Conservation (phyloP, 2,329 filamentous ascomycete genomes). For the Rosellinia necatrix region DNA sequence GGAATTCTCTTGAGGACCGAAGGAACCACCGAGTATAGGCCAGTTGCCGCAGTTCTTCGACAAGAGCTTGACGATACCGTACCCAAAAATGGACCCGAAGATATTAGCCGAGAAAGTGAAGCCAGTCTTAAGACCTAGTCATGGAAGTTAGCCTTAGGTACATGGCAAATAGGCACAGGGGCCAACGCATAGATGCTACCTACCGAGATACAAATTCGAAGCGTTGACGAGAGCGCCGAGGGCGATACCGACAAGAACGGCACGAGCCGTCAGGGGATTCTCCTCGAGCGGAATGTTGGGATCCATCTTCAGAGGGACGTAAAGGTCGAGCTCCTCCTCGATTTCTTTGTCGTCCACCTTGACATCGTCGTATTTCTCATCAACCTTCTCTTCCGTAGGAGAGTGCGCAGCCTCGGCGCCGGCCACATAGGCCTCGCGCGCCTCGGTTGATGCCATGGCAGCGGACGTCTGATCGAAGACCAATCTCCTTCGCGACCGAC, state of each 20-base stretch:
- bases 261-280: conserved; percentile 56
- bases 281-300: conserved; percentile 39
- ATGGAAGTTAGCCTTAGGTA: conserved; percentile 10
- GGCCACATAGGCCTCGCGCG: conserved; percentile 29
- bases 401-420: conserved; percentile 25
- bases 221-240: conserved; percentile 61
- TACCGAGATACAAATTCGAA: conserved; percentile 62
- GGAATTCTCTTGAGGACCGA: conserved; percentile 63
- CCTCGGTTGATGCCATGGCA: conserved; percentile 35
- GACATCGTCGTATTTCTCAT: conserved; percentile 31
- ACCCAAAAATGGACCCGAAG: conserved; percentile 59
- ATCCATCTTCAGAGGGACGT: conserved; percentile 46
- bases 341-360: conserved; percentile 38
- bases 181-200: conserved; percentile 37
- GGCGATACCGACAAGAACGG: conserved; percentile 55
- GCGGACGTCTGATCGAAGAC: conserved; percentile 28
- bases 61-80: conserved; percentile 57
- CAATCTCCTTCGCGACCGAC: conserved; percentile 24
- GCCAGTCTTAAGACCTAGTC: conserved; percentile 50
- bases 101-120: conserved; percentile 52
- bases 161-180: background rate
- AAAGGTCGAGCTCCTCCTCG: conserved; percentile 46
- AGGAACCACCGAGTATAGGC: conserved; percentile 57
- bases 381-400: conserved; percentile 34
- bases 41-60: conserved; percentile 49